Evolutionary conservation across 805 yeast genomes (phyloP), one percentile per base, ranked within the genome.

Genomic region (Starmera amethionina): DNA sequence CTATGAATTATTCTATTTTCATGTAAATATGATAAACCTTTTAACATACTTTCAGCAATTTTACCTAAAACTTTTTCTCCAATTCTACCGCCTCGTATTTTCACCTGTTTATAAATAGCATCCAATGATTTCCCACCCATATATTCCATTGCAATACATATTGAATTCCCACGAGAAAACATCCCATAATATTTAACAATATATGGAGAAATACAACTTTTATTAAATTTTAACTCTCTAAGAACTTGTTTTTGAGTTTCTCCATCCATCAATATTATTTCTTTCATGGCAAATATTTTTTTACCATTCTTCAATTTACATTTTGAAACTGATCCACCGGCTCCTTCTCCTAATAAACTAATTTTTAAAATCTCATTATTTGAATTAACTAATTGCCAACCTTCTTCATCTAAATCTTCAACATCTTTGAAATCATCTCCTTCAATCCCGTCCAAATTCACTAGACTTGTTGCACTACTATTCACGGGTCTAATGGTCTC

Each of bases 121-220:
- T 93, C 97, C 44, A 93, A 63, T 4, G 96, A 86, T 34, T 77
- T 75, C 2, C 97, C 97, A 22, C 88, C 96, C 88, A 95, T 93
- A 59, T 77, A 93, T 60, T 93, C 98, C 97, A 93, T 93, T 37
- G 96, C 87, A 27, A 93, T 93, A 49, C 85, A 88, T 33, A 93
- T 88, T 54, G 88, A 77, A 27, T 88, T 83, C 45, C 73, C 77
- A 50, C 83, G 79, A 47, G 85, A 68, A 54, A 85, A 93, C 46
- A 96, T 88, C 8, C 98, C 98, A 58, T 86, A 90, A 59, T 93
- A 93, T 58, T 79, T 75, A 22, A 90, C 97, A 45, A 93, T 93
- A 55, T 77, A 82, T 4, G 87, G 86, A 32, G 90, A 82, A 51
- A 76, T 70, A 57, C 95, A 90, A 32, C 80, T 71, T 48, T 85